Evolutionary conservation across 2,329 filamentous ascomycete species (phyloP), one percentile per base, ranked within the genome.

Genomic region (Beauveria caledonica): DNA sequence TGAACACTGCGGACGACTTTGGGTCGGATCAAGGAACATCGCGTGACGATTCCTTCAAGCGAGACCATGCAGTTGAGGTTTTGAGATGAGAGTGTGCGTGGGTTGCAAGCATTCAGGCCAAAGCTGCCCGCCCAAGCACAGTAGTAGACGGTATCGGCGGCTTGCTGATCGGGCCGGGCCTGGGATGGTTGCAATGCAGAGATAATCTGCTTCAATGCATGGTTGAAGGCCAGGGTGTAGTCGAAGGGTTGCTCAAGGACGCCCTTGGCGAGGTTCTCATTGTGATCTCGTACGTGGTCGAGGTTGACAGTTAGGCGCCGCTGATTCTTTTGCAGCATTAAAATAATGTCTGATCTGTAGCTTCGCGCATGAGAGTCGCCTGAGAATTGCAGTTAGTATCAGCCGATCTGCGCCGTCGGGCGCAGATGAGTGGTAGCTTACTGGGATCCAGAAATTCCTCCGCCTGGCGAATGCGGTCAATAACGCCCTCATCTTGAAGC

Each of bases 1-100:
- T 99, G 94, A 58, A 99, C 92, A 75, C 94, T 97, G 77, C 95
- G 96, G 63, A 97, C 87, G n/a, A 99, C 86, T 76, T 99, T 99
- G 11, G 94, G 94, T 60, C 95, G 85, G 64, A 99, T 96, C 21
- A 99, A 81, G 25, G 92, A 97, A 76, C 91, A 96, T 73, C 94
- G 89, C 40, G 94, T 99, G 46, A 99, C 94, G 68, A 99, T 99
- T 51, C 94, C 94, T 75, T 99, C 94, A 56, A 99, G 82, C 3
- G 92, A 96, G 15, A 99, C 90, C 92, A 99, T 97, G 70, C 90
- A 87, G 74, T 99, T 99, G 60, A 99, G 83, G 68, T 96, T 90
- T 45, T 86, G 82, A 2, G 93, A 97, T 55, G 90, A 90, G 33
- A 99, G 78, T 0, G 94, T 97, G 66, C 94, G 86, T 45, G 94